Evolutionary conservation across 495 filamentous ascomycete genomes (phyloP), one percentile per base, ranked within the genome.

Genomic region (Xanthoparmelia taractica): DNA sequence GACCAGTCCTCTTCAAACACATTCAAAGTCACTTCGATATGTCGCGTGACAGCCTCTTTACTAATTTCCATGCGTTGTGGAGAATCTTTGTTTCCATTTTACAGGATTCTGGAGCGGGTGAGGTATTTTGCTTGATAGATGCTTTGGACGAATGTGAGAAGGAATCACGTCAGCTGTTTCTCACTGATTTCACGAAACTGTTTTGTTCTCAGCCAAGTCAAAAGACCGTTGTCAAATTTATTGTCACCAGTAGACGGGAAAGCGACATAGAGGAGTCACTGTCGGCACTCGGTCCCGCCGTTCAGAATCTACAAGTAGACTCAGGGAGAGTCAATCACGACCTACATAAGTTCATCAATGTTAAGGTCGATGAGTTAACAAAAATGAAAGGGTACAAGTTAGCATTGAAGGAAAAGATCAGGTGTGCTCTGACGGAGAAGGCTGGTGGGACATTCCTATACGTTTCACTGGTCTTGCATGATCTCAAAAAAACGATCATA

Each of bases 121-220:
- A 58, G 63, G 63, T 76, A 29, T 67, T 65, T 60, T 79, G 75
- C 63, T 69, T 79, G 20, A 65, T 80, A 17, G 78, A 80, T 57
- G 78, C 75, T 50, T 64, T 80, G 23, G 78, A 80, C 68, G 77
- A 80, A 69, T 80, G 78, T 65, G 75, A 78, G 57, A 68, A 75
- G 31, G 70, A 71, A 63, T 77, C 75, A 18, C 61, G 59, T 41
- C 29, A 59, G 61, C 57, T 57, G 68, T 43, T 71, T 73, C n/a
- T 72, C 65, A 27, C 43, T 59, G 1, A 58, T 57, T 64, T 41
- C 20, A 17, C 57, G 65, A 63, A 63, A 15, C 8, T 20, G 59
- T 47, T 59, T 6, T 8, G 1, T 47, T 59, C 27, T 33, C 38
- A 34, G 40, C 15, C 45, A 8, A 34, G 40, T 8, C 12, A 59